phyloP scores from a whole-genome alignment of 139 green algal species.

The Coccomyxa sp. region DNA sequence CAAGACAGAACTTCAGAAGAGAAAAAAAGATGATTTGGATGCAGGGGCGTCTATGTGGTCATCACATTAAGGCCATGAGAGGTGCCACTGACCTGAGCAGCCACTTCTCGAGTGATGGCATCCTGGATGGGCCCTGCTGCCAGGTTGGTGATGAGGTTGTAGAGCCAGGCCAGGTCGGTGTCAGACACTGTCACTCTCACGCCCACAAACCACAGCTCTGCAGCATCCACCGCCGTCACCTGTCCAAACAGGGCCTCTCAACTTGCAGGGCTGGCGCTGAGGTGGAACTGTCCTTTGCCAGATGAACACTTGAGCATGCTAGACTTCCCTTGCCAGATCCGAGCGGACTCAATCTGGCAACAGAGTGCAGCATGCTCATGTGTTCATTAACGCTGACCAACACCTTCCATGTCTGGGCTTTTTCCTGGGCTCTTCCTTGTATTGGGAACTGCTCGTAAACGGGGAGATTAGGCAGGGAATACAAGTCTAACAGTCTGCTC shows the following conservation, averaged over 20 bases:
- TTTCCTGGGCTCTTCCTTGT: too few species aligned
- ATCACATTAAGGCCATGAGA: too few species aligned
- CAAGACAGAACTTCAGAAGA: too few species aligned
- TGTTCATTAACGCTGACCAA: not conserved
- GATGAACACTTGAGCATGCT: not conserved
- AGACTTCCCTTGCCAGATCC: not conserved
- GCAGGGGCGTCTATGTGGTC: too few species aligned
- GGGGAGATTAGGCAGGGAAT: too few species aligned
- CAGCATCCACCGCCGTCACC: not conserved
- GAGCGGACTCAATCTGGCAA: not conserved
- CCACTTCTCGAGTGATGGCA: conserved; percentile 12
- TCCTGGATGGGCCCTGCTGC: conserved; percentile 5
- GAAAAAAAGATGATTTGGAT: too few species aligned
- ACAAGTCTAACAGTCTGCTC: too few species aligned
- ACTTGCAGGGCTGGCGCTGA: not conserved
- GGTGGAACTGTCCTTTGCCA: not conserved
- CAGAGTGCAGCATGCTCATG: not conserved
- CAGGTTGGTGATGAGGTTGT: conserved; percentile 8
- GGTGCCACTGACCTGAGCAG: not conserved
- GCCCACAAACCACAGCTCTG: conserved; percentile 11
- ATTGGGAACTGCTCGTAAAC: too few species aligned
- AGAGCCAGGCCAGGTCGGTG: conserved; percentile 15
- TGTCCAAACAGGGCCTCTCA: not conserved
- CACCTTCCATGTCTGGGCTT: not conserved
- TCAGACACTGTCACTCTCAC: conserved; percentile 5